Conservation (phyloP, 2,329 filamentous ascomycete genomes). For the Pseudogymnoascus sp. region DNA sequence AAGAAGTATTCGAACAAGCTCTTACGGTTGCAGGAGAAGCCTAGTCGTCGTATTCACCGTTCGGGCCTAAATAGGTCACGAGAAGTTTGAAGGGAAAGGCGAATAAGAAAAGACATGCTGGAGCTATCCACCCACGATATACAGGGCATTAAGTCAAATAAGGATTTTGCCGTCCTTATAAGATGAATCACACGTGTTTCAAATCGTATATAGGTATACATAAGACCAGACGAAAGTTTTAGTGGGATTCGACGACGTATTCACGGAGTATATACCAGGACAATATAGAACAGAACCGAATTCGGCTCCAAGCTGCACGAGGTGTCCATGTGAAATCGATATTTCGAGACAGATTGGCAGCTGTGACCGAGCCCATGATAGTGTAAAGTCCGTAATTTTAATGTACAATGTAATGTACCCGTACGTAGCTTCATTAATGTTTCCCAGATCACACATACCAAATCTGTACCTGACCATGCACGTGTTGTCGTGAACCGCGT, state of each 20-base stretch:
- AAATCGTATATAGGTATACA: not conserved
- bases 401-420: not conserved
- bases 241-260: not conserved
- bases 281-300: not conserved
- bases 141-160: not conserved
- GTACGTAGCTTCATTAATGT: not conserved
- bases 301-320: not conserved
- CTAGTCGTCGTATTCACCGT: not conserved
- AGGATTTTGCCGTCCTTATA: not conserved
- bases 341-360: not conserved
- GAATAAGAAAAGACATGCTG: not conserved
- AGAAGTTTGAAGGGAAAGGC: not conserved
- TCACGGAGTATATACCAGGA: not conserved
- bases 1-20: constrained; percentile 57
- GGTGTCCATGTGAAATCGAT: not conserved
- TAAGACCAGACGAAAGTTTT: not conserved
- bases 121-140: not conserved
- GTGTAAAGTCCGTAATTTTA: not conserved
- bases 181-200: not conserved
- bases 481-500: constrained; percentile 6
- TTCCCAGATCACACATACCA: not conserved
- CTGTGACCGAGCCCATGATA: not conserved
- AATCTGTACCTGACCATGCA: not conserved
- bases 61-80: not conserved
- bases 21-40: constrained; percentile 45